phyloP scores from a whole-genome alignment of 768 basidiomycete genomes.

The Mycena indigotica region DNA sequence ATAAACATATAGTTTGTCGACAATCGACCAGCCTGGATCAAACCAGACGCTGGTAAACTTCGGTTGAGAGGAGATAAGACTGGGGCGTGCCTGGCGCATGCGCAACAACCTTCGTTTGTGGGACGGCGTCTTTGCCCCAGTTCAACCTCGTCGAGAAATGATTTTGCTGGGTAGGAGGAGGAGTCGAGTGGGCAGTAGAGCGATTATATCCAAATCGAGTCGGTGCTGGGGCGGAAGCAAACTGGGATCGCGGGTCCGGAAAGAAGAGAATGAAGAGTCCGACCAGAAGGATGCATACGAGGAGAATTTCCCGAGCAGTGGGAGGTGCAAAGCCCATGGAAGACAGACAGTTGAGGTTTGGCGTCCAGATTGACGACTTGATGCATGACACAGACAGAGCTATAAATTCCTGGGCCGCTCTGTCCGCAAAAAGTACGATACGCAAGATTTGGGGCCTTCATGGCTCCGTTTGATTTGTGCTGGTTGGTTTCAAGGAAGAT shows the following conservation, averaged over 20 bases:
- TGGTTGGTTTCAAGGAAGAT: not conserved
- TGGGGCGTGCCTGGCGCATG: conserved; percentile 75
- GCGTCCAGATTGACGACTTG: not conserved
- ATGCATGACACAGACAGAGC: conserved; percentile 3
- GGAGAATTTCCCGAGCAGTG: conserved; percentile 46
- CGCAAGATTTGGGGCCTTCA: not conserved
- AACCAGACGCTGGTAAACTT: too few relatives aligned
- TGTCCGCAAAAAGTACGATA: not conserved
- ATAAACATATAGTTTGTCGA: conserved; percentile 78
- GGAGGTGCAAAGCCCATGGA: conserved; percentile 29
- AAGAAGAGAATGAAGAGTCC: conserved; percentile 18
- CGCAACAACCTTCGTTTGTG: conserved; percentile 64
- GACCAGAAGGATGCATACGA: conserved; percentile 43
- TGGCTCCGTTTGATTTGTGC: not conserved
- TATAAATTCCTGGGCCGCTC: not conserved
- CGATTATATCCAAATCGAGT: not conserved
- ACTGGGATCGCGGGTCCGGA: conserved; percentile 11
- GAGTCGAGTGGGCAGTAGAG: not conserved
- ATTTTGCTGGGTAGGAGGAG: not conserved
- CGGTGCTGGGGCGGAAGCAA: conserved; percentile 21
- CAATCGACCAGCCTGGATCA: conserved; percentile 91
- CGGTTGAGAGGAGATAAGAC: too few relatives aligned
- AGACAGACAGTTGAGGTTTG: not conserved
- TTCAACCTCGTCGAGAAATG: conserved; percentile 31
- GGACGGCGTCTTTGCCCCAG: conserved; percentile 43